Evolutionary conservation across 805 yeast species (phyloP), one percentile per base, ranked within the genome.

Genomic region (Sugiyamaella lignohabitans): DNA sequence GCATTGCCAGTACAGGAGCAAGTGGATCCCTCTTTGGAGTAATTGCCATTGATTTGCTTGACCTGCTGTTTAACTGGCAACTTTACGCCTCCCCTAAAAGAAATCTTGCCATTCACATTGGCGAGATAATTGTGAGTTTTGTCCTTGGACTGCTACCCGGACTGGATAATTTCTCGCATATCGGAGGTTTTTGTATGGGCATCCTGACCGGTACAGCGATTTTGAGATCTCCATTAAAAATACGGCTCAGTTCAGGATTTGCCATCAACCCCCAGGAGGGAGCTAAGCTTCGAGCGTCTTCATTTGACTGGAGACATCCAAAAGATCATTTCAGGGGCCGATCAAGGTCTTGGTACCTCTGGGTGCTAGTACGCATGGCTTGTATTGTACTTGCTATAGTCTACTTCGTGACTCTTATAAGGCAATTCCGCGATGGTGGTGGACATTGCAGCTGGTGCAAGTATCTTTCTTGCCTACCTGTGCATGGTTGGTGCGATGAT

Each of bases 141-240:
- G 82, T 74, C 4, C 63, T 83, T 17, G 89, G 89, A 0, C 65
- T 83, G 17, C 63, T 83, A 14, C 89, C 89, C 0, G 89, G 89
- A 0, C 59, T 83, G 45, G 89, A 83, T 61, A 83, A 83, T 59
- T 83, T 83, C 57, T 73, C 84, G 38, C 88, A 83, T 60, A 75
- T 83, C 54, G 89, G 89, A 8, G 89, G 89, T 4, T 80, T 82
- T 63, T 74, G 79, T 20, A 65, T 78, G 63, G 89, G 89, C 0
- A 34, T 79, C 0, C 58, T 77, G 22, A 53, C 71, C 29, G 77
- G 82, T 1, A 56, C 79, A 0, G 63, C 73, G 1, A 51, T 81
- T 8, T 57, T 83, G 35, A 70, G 76, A 35, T 81, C 79, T 51
- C 89, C 89, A 1, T 65, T 69, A 16, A 48, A 48, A 27, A 47